A percentile compares a stretch with the other conserved stretches of the same genome.
Evolutionary conservation across 331 rosid genomes (phyloP).

Genomic region (Quercus tomentella): DNA sequence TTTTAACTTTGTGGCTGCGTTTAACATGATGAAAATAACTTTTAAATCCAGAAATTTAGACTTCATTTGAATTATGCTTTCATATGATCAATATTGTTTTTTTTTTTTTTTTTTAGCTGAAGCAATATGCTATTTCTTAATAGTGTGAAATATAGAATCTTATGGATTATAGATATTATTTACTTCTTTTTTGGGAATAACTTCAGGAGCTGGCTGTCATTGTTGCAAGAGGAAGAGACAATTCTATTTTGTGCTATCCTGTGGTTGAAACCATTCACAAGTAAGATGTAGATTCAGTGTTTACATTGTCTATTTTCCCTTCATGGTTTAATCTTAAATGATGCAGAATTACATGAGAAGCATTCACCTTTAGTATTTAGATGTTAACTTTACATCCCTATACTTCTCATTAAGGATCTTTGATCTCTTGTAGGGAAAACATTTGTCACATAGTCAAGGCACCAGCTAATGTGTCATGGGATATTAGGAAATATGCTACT

Average conservation of each 20-base stretch:
- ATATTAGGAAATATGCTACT: conserved; percentile 31
- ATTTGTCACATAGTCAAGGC: too few relatives aligned
- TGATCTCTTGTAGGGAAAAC: too few relatives aligned
- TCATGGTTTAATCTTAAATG: not conserved
- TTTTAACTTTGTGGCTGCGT: not conserved
- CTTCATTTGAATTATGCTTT: not conserved
- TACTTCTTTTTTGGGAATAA: conserved; percentile 6
- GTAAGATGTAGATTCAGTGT: conserved; percentile 38
- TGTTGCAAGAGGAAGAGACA: conserved; percentile 87
- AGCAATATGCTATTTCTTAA: too few relatives aligned
- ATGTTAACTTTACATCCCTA: not conserved
- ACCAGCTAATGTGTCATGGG: too few relatives aligned
- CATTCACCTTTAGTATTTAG: not conserved
- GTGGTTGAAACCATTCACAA: conserved; percentile 94
- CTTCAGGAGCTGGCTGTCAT: conserved; percentile 83
- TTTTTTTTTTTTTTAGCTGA: not conserved
- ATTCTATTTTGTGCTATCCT: conserved; percentile 68
- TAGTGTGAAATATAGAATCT: not conserved
- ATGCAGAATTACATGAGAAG: too few relatives aligned
- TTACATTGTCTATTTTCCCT: not conserved
- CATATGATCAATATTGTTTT: not conserved
- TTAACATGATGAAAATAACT: not conserved
- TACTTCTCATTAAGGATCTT: too few relatives aligned
- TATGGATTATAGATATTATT: conserved; percentile 5
- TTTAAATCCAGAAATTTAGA: not conserved